These are phyloP conservation scores for Kitagawia praeruptora DNA, from an alignment of 129 eudicot genomes.

Conservation along the genomic window DNA sequence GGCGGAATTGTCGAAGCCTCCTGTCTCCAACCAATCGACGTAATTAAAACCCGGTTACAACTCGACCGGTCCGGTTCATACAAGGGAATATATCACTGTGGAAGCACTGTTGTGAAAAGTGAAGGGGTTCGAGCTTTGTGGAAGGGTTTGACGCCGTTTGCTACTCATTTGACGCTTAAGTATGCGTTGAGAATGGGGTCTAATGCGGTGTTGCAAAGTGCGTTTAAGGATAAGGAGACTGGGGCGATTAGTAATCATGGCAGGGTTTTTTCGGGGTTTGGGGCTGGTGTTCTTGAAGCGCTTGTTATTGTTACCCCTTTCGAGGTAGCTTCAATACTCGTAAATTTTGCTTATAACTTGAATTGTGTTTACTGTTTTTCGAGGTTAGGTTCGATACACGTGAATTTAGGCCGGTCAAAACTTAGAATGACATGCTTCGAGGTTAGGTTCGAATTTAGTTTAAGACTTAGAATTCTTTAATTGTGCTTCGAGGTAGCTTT, in stretches of 20 bases:
- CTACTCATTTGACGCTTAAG: slow-evolving; percentile 82
- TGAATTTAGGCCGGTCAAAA: no score
- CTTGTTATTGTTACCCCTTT: slow-evolving; percentile 84
- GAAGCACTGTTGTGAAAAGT: slow-evolving; percentile 32
- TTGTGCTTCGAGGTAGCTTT: no score
- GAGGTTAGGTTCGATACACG: no score
- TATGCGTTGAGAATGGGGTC: slow-evolving; percentile 87
- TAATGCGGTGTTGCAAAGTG: slow-evolving; percentile 65
- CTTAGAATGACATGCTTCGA: no score
- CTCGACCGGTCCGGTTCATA: slow-evolving; percentile 62
- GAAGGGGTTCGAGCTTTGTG: slow-evolving; percentile 88
- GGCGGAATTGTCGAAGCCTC: slow-evolving; percentile 80
- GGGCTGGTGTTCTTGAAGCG: slow-evolving; percentile 96
- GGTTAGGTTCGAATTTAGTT: no score
- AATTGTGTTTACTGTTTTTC: no score
- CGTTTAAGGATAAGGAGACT: slow-evolving; percentile 55
- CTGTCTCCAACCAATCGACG: slow-evolving; percentile 88
- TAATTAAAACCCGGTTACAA: slow-evolving; percentile 85
- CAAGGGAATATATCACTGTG: slow-evolving; percentile 87
- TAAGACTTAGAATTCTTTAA: no score
- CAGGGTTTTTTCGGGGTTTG: slow-evolving; percentile 66
- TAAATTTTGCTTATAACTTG: no score
- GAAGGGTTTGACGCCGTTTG: slow-evolving; percentile 89
- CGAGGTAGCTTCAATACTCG: slow-evolving; percentile 32
- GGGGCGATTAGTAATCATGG: slow-evolving; percentile 57